Percentiles rank a stretch among this genome's conserved stretches.
phyloP scores from a whole-genome alignment of 1,139 yeast genomes.

The Candida mesenterica region DNA sequence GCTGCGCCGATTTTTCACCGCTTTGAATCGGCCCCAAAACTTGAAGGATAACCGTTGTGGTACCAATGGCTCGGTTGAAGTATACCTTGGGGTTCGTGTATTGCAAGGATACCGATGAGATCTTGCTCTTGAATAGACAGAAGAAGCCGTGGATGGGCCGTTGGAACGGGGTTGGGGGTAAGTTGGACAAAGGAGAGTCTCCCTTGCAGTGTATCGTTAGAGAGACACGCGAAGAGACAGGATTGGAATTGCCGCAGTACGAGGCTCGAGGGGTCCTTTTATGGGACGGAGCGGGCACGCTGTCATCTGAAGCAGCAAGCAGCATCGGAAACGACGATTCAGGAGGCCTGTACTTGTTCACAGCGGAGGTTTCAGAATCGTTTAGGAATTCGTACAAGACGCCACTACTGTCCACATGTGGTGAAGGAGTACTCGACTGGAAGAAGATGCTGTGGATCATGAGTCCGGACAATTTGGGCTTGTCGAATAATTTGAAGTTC shows the following conservation, averaged over 20 bases:
- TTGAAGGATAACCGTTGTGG: no score
- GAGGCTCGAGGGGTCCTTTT: slow-evolving; percentile 36
- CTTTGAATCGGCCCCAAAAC: no score
- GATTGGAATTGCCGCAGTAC: slow-evolving; percentile 29
- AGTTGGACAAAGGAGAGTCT: slow-evolving; percentile 35
- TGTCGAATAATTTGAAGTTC: slow-evolving; percentile 41
- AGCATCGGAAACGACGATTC: slow-evolving; percentile 14
- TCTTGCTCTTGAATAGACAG: slow-evolving; percentile 41
- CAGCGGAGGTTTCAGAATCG: slow-evolving; percentile 33
- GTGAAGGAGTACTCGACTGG: slow-evolving; percentile 51
- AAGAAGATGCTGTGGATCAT: slow-evolving; percentile 39
- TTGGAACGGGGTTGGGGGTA: slow-evolving; percentile 55
- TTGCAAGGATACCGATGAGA: slow-evolving; percentile 30
- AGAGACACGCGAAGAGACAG: slow-evolving; percentile 48
- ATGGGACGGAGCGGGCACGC: slow-evolving; percentile 38
- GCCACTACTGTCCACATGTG: slow-evolving; percentile 19
- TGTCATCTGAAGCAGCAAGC: no score
- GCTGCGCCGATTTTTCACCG: no score
- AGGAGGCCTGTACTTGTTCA: slow-evolving; percentile 44
- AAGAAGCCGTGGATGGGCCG: slow-evolving; percentile 53
- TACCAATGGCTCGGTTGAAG: slow-evolving; percentile 12
- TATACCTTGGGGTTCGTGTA: slow-evolving; percentile 43
- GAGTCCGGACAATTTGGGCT: slow-evolving; percentile 40
- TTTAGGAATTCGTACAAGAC: slow-evolving; percentile 26
- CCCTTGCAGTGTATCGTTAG: slow-evolving; percentile 42